Conservation (phyloP, 257 asterid species). For the Forsythia viridissima region DNA sequence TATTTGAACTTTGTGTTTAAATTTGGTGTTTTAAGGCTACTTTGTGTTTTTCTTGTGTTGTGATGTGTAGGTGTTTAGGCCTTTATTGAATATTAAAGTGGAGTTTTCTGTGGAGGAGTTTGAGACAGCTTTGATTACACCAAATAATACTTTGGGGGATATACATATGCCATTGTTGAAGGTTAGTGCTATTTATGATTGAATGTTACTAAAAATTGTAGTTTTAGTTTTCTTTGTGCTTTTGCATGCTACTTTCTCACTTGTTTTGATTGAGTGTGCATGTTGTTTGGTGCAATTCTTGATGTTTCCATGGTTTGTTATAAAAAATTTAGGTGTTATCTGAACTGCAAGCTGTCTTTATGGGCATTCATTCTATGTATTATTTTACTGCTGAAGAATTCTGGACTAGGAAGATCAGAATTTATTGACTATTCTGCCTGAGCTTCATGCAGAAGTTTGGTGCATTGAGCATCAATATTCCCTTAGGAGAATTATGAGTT, state of each 20-base stretch:
- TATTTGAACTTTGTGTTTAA: conserved; percentile 23
- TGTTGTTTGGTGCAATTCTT: neutral
- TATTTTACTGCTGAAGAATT: neutral
- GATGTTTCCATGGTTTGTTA: neutral
- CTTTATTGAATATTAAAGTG: conserved; percentile 75
- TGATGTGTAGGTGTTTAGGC: conserved; percentile 83
- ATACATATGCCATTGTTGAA: conserved; percentile 93
- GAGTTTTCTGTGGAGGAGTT: conserved; percentile 94
- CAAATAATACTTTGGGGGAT: conserved; percentile 80
- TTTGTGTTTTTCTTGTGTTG: conserved; percentile 19
- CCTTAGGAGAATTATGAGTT: neutral
- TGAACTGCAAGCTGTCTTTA: neutral
- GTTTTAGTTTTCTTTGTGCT: conserved; percentile 14
- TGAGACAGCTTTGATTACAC: conserved; percentile 87
- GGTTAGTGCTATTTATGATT: conserved; percentile 39
- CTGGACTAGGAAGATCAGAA: neutral
- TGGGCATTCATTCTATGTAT: neutral
- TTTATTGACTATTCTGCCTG: neutral
- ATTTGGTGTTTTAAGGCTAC: conserved; percentile 26
- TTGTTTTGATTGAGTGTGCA: neutral
- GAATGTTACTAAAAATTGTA: neutral
- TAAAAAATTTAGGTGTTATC: neutral
- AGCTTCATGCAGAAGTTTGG: neutral
- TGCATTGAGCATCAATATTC: neutral
- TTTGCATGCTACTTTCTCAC: conserved; percentile 13